Evolutionary conservation across 345 rosid species (phyloP), one percentile per base, ranked within the genome.

Genomic region (sweet orange (Citrus sinensis)): DNA sequence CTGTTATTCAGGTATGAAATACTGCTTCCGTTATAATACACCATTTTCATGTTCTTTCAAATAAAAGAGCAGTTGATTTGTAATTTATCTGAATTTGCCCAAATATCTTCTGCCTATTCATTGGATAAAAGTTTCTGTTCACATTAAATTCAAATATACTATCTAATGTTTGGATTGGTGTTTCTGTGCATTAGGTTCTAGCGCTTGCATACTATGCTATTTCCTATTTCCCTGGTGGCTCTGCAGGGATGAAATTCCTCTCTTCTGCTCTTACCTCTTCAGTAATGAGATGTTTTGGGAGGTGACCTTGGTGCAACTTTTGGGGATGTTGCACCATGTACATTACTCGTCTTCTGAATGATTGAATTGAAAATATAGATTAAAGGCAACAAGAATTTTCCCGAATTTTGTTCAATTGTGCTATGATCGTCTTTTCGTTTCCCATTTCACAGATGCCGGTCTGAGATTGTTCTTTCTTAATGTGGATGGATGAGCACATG

Each of bases 221-320:
- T n/a, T 91, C 95, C 42, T 91, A 91, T 85, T 91, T 91, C 66
- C 95, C 93, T 20, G 93, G 95, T 58, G 92, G 94, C 74, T 88
- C 94, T 49, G 70, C 90, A 4, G 95, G 93, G 63, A 64, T 89
- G 81, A 89, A 87, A 76, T 91, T 91, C 76, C 83, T 89, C 30
- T 74, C 89, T 1, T 89, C 94, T 10, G 80, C 88, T 51, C 81
- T 91, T n/a, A 87, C 88, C 67, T 86, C 92, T 39, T 84, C 95
- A 4, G 59, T 88, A 54, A 80, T 88, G 80, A 85, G 81, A 83
- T 87, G 92, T 80, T 91, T 91, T 32, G 85, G 94, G 78, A 85
- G 95, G 82, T 91, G 87, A 88, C 66, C 6, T 16, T 17, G 37
- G 5, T 56, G 17, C 60, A 58, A 55, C 29, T 34, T 29, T 76